phyloP scores from a whole-genome alignment of 768 basidiomycete genomes.

The Podaxis rugospora region DNA sequence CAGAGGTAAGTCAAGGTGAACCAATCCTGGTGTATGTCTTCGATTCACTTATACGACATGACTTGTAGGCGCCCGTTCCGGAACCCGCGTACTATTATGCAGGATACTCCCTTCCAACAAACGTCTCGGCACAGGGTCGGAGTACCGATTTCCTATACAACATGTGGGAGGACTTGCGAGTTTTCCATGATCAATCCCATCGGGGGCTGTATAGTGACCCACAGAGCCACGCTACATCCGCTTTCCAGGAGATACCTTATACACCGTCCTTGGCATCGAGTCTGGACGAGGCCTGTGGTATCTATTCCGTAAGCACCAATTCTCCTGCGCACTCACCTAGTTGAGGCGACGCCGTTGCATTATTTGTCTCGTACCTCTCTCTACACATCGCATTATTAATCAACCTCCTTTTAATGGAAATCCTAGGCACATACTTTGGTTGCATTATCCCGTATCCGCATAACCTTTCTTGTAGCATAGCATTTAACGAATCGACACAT shows the following conservation, averaged over 20 bases:
- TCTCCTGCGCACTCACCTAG: background rate
- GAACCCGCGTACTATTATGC: background rate
- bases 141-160: background rate
- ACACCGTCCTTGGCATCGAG: background rate
- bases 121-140: background rate
- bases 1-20: background rate
- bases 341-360: too few species aligned
- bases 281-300: background rate
- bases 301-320: background rate
- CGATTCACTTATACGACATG: background rate
- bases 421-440: background rate
- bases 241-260: background rate
- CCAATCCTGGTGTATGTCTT: background rate
- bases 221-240: background rate
- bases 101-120: background rate
- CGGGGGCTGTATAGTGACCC: background rate
- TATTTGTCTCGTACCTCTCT: background rate
- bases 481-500: background rate
- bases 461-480: background rate
- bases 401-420: background rate
- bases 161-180: background rate
- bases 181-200: background rate
- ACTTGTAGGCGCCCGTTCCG: background rate
- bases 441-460: background rate
- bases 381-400: background rate